Conservation (phyloP, 192 early-diverging fungal species). For the Kickxella alabastrina region DNA sequence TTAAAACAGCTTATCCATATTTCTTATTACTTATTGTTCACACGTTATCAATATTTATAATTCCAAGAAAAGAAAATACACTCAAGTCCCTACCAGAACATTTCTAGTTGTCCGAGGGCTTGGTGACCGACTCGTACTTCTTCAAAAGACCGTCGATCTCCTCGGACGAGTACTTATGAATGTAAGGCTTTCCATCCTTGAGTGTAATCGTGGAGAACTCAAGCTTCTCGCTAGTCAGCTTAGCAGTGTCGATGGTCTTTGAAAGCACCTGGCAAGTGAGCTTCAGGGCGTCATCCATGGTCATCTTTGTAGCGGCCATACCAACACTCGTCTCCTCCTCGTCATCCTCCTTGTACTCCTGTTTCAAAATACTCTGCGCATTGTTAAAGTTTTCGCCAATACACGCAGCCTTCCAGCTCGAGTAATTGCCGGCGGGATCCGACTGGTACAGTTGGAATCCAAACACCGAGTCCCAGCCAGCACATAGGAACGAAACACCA, state of each 20-base stretch:
- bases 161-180: slow-evolving; percentile 30
- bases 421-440: slow-evolving; percentile 98
- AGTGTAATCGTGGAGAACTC: slow-evolving; percentile 82
- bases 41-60: no score
- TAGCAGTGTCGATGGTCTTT: slow-evolving; percentile 95
- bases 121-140: slow-evolving; percentile 37
- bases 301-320: slow-evolving; percentile 30
- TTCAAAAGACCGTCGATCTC: slow-evolving; percentile 45
- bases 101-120: slow-evolving; percentile 32
- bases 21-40: no score
- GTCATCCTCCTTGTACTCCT: slow-evolving; percentile 91
- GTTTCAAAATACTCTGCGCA: slow-evolving; percentile 89
- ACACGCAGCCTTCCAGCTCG: slow-evolving; percentile 98
- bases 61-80: no score
- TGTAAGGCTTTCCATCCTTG: slow-evolving; percentile 32
- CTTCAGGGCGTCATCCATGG: slow-evolving; percentile 84
- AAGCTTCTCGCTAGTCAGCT: slow-evolving; percentile 88
- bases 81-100: no score
- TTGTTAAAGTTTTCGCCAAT: slow-evolving; percentile 93
- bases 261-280: slow-evolving; percentile 91
- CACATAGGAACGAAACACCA: slow-evolving; percentile 97
- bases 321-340: slow-evolving; percentile 2
- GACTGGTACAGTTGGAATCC: slow-evolving; percentile 98
- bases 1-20: no score
- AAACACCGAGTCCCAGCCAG: slow-evolving; percentile 82